These are phyloP conservation scores for Aureobasidium pullulans DNA, from an alignment of 2,329 filamentous ascomycete genomes.

Conservation along the genomic window DNA sequence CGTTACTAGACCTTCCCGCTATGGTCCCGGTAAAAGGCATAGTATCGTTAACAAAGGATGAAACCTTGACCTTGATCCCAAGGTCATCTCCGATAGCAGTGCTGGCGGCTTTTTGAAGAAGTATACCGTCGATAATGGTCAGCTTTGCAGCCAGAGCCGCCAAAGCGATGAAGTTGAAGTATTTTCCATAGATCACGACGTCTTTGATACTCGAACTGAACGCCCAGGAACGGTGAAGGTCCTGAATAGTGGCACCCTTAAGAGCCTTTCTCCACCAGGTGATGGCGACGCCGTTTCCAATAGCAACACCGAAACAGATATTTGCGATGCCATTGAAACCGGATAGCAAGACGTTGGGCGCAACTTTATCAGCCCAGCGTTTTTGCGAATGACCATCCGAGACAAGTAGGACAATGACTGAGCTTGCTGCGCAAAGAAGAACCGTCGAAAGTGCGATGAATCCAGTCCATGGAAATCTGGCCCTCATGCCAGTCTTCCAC, in stretches of 20 bases:
- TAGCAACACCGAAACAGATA: conserved; percentile 19
- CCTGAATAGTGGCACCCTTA: conserved; percentile 19
- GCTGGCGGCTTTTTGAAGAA: conserved; percentile 18
- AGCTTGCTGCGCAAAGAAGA: conserved; percentile 17
- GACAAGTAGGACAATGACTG: conserved; percentile 15
- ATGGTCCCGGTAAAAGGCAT: too few relatives aligned
- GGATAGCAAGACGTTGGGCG: conserved; percentile 19
- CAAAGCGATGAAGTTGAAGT: conserved; percentile 24
- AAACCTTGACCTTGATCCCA: too few relatives aligned
- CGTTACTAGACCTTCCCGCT: too few relatives aligned
- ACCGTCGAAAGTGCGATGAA: conserved; percentile 18
- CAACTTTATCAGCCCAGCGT: conserved; percentile 18
- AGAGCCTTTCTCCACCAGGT: conserved; percentile 23
- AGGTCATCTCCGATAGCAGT: too few relatives aligned
- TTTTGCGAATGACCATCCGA: conserved; percentile 15
- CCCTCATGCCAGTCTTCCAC: not conserved
- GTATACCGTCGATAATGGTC: conserved; percentile 21
- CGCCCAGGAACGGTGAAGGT: conserved; percentile 20
- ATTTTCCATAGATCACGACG: conserved; percentile 18
- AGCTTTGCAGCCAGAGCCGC: conserved; percentile 22
- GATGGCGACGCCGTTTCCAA: conserved; percentile 22
- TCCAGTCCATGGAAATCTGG: conserved; percentile 19
- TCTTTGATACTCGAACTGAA: conserved; percentile 20
- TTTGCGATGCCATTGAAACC: conserved; percentile 19
- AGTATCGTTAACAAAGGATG: too few relatives aligned